Base-by-base conservation (phyloP, 2,329 filamentous ascomycete species). In the Hypoxylon sp. region DNA sequence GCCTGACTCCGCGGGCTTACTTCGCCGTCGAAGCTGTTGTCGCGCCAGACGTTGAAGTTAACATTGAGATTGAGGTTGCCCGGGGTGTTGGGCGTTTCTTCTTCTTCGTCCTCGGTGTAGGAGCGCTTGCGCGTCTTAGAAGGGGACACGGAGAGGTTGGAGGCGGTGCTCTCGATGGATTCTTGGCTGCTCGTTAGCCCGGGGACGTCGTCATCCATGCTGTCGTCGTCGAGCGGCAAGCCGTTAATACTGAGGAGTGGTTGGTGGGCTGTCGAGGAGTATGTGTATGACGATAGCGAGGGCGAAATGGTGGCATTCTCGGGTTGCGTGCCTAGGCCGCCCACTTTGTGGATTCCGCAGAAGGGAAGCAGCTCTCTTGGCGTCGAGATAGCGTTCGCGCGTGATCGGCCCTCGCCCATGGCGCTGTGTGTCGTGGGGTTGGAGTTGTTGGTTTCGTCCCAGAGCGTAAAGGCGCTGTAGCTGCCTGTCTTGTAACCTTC, bases 401-500 rank as follows among this genome's bases (percentile, higher is more conserved):
- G 70, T 29, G 72, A 63, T 46, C 74, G 58, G 51, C 66, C 22
- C 54, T 59, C 54, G 60, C 71, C 63, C 72, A 71, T 55, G 52
- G 69, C 59, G 31, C 54, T 48, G 47, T 69, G 46, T 37, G 57
- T 22, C 46, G 54, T 11, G 47, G 22, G 17, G 17, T 58, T 19
- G 8, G 53, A 39, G 19, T 64, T 62, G 17, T 22, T 31, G 58
- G 58, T 62, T 17, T 85, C 83, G 58, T 81, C 78, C 80, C 86
- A 89, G 22, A 89, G 80, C 51, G 84, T 81, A 76, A 88, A 89
- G 72, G 81, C 83, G 67, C 78, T 80, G 76, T 84, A 82, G 58
- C 78, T 79, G 61, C 87, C 87, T 1, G 93, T 97, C 83, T 97
- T 97, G 86, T 98, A 98, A 66, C 95, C 95, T 78, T 98, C 94